Evolutionary conservation across 2,329 filamentous ascomycete species (phyloP).

Genomic region (Pezicula carpinea): DNA sequence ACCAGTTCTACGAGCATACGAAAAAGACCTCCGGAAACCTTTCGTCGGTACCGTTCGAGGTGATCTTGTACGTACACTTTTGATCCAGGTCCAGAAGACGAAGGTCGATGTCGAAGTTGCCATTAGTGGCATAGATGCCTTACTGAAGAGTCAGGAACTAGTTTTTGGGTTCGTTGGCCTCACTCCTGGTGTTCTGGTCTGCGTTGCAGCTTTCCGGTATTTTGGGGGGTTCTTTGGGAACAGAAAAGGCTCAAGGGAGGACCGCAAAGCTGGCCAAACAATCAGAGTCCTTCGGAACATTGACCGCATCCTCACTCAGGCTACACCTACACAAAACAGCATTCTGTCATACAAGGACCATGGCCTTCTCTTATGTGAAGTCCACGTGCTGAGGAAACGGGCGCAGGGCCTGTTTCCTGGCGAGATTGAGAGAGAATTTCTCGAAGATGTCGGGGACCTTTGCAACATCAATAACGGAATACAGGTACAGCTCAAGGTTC

Average conservation of each 20-base stretch:
- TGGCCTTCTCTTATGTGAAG: constrained; percentile 83
- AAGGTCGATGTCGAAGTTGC: constrained; percentile 97
- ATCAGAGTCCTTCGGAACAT: constrained; percentile 81
- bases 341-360: constrained; percentile 89
- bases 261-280: constrained; percentile 63
- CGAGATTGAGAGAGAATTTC: constrained; percentile 75
- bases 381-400: constrained; percentile 72
- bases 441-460: constrained; percentile 83
- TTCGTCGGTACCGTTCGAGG: constrained; percentile 79
- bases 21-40: constrained; percentile 78
- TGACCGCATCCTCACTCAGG: constrained; percentile 70
- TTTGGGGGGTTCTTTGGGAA: constrained; percentile 64
- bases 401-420: constrained; percentile 65
- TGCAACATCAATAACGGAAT: constrained; percentile 75
- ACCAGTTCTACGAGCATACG: constrained; percentile 84
- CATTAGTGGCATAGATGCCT: constrained; percentile 88
- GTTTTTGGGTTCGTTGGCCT: constrained; percentile 97
- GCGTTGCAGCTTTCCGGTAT: constrained; percentile 70
- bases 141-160: constrained; percentile 93
- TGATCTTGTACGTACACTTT: constrained; percentile 80
- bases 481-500: constrained; percentile 69
- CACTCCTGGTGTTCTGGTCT: constrained; percentile 87
- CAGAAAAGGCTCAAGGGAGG: constrained; percentile 61
- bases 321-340: constrained; percentile 65
- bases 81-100: constrained; percentile 98